phyloP scores from a whole-genome alignment of 192 early-diverging fungal species.

The Allomyces macrogynus region DNA sequence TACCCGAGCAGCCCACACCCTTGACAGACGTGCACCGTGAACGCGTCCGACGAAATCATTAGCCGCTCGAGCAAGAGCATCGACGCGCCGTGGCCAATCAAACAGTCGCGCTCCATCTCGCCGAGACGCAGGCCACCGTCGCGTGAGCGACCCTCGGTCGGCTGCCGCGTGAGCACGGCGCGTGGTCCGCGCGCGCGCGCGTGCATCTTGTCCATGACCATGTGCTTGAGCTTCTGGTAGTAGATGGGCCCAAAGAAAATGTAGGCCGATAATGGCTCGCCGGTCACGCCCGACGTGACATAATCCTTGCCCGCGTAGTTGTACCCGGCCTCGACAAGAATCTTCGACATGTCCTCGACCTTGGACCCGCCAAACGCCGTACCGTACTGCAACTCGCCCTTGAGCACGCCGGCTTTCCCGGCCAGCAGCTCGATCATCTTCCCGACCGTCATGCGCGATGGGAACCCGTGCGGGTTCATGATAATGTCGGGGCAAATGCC shows the following conservation, averaged over 20 bases:
- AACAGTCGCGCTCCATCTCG: slow-evolving; percentile 96
- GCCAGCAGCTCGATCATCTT: slow-evolving; percentile 97
- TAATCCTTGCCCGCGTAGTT: slow-evolving; percentile 95
- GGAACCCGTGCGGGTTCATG: slow-evolving; percentile 99
- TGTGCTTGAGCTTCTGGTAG: slow-evolving; percentile 97
- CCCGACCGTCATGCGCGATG: slow-evolving; percentile 96
- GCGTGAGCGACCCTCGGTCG: slow-evolving; percentile 87
- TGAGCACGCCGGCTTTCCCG: slow-evolving; percentile 84
- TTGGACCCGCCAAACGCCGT: slow-evolving; percentile 87
- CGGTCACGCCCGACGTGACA: slow-evolving; percentile 73
- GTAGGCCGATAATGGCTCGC: slow-evolving; percentile 79
- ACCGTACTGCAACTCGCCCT: slow-evolving; percentile 82
- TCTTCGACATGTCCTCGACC: slow-evolving; percentile 88
- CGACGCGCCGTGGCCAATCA: slow-evolving; percentile 90
- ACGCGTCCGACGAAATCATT: slow-evolving; percentile 79
- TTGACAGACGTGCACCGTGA: slow-evolving; percentile 79
- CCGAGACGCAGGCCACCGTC: slow-evolving; percentile 94
- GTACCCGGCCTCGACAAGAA: slow-evolving; percentile 79
- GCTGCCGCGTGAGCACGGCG: slow-evolving; percentile 77
- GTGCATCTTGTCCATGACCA: slow-evolving; percentile 99
- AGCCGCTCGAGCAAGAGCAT: slow-evolving; percentile 83
- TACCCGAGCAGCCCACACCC: slow-evolving; percentile 80
- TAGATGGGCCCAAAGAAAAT: slow-evolving; percentile 94
- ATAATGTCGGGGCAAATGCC: slow-evolving; percentile 89
- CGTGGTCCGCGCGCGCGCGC: slow-evolving; percentile 79